Evolutionary conservation across 768 basidiomycete genomes (phyloP).

Genomic region (Lactarius trivialis): DNA sequence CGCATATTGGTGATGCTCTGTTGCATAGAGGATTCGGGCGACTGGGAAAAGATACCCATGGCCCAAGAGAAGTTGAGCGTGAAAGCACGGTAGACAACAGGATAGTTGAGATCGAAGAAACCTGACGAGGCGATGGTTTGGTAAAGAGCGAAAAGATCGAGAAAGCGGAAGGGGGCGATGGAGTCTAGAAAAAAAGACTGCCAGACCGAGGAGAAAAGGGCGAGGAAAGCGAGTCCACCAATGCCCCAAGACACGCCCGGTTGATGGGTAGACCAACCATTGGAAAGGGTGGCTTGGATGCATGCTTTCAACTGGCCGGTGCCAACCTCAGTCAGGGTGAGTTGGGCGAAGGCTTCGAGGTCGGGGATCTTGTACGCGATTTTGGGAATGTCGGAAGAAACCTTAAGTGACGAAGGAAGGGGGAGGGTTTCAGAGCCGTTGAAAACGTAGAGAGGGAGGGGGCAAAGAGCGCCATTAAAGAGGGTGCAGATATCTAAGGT

Average conservation of each 20-base stretch:
- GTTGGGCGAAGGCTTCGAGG: slow-evolving; percentile 81
- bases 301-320: slow-evolving; percentile 80
- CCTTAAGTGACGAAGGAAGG: slow-evolving; percentile 52
- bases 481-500: slow-evolving; percentile 83
- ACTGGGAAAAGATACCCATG: slow-evolving; percentile 60
- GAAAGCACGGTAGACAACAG: slow-evolving; percentile 73
- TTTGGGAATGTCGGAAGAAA: slow-evolving; percentile 54
- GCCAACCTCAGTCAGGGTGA: slow-evolving; percentile 60
- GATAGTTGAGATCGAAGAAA: slow-evolving; percentile 82
- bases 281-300: slow-evolving; percentile 85
- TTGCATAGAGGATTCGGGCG: slow-evolving; percentile 56
- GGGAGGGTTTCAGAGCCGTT: slow-evolving; percentile 69
- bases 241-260: slow-evolving; percentile 72
- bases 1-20: slow-evolving; percentile 77
- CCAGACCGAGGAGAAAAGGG: slow-evolving; percentile 47
- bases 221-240: slow-evolving; percentile 56
- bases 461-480: slow-evolving; percentile 77
- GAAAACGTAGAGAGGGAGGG: slow-evolving; percentile 76
- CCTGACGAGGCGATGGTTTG: slow-evolving; percentile 78
- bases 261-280: slow-evolving; percentile 81
- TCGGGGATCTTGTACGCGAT: slow-evolving; percentile 88
- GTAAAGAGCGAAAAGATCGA: slow-evolving; percentile 77
- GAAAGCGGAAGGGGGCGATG: slow-evolving; percentile 65
- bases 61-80: slow-evolving; percentile 88
- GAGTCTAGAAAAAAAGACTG: slow-evolving; percentile 51